Conservation (phyloP, 352 stramenopile genomes). For the Phytophthora agathidicida region DNA sequence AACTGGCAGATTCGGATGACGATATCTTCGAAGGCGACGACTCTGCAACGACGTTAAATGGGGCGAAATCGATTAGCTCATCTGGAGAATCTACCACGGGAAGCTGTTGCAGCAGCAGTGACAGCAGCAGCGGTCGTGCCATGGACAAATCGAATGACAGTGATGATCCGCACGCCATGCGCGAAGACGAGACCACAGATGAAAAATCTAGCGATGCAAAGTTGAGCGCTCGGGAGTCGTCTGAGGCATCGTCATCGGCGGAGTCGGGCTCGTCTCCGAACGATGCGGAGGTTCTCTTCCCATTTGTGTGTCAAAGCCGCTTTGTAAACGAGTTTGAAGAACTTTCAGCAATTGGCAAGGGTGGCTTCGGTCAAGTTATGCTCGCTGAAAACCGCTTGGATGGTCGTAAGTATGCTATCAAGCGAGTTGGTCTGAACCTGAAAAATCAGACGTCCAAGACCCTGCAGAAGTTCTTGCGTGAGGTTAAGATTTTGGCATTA, state of each 20-base stretch:
- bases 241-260: conserved; percentile 61
- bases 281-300: conserved; percentile 78
- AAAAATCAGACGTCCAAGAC: conserved; percentile 91
- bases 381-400: conserved; percentile 94
- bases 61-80: conserved; percentile 41
- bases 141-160: conserved; percentile 20
- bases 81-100: conserved; percentile 51
- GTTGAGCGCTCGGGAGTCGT: conserved; percentile 36
- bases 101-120: conserved; percentile 44
- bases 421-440: conserved; percentile 84
- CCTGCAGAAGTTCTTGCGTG: conserved; percentile 92
- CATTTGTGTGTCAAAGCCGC: conserved; percentile 84
- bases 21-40: conserved; percentile 32
- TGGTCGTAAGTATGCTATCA: conserved; percentile 93
- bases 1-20: conserved; percentile 42
- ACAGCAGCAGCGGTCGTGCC: conserved; percentile 23
- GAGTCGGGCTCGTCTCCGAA: conserved; percentile 39
- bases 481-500: conserved; percentile 93
- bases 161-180: conserved; percentile 8
- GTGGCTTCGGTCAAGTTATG: conserved; percentile 95
- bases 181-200: conserved; percentile 24
- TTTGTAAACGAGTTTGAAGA: conserved; percentile 89
- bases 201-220: conserved; percentile 38
- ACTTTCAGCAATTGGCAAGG: conserved; percentile 89
- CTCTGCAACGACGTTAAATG: conserved; percentile 33